Evolutionary conservation across 257 asterid species (phyloP), one percentile per base, ranked within the genome.

Genomic region (Jasminum sambac): DNA sequence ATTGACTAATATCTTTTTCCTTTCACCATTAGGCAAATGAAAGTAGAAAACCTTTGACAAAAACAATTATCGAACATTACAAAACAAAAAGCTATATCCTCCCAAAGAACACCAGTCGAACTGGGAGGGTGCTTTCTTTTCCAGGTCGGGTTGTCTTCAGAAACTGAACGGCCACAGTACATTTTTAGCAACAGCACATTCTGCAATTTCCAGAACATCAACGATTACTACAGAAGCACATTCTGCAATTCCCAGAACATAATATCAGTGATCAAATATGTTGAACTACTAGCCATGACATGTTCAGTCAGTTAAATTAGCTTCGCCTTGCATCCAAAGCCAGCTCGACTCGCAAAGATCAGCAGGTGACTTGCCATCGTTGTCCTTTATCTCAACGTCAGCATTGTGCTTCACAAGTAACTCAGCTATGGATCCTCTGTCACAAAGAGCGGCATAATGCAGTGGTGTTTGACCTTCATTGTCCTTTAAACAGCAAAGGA

Each of bases 391-490:
- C 69, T 79, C 90, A 66, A 76, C 67, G 77, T 90, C 92, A 14
- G 95, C 97, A 19, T 89, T 86, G n/a, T 82, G 86, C 64, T 89
- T 87, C 84, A 95, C 88, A 9, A 95, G 98, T 41, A 89, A 68
- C 77, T 91, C 95, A 4, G 94, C 92, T 10, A 95, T 82, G 78
- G 81, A 84, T 59, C 79, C 77, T 78, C 99, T 88, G 71, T 92
- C 98, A 59, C 99, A 95, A 46, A 95, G 90, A 44, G 95, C 88
- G 63, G 99, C 99, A 71, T 95, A 95, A 75, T 95, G 99, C 74
- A 92, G 71, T 14, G 99, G 86, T 4, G 96, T 82, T 80, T 92
- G 99, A 42, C 99, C 99, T 72, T 95, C 99, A 38, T 78, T 81
- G 64, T 94, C 99, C 99, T 94, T 74, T 74, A 78, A 68, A 68